phyloP scores from a whole-genome alignment of 768 basidiomycete genomes.

The Flagelloscypha sp. region DNA sequence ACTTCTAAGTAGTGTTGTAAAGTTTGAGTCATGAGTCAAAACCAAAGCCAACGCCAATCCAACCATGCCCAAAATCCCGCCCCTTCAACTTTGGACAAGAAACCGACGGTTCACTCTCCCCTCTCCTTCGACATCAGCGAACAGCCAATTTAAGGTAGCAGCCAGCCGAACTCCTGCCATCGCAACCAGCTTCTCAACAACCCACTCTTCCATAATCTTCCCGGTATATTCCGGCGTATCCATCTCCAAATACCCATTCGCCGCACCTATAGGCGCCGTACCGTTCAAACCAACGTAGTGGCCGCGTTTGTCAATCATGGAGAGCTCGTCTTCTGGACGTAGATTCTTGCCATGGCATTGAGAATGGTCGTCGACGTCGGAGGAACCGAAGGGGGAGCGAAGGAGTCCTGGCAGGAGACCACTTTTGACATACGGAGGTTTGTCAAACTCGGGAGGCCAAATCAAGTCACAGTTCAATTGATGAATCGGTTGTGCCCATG shows the following conservation, averaged over 20 bases:
- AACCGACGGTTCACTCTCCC: too few species aligned
- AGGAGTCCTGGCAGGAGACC: not conserved
- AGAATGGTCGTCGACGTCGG: not conserved
- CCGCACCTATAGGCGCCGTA: slow-evolving; percentile 2
- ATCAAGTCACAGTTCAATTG: slow-evolving; percentile 74
- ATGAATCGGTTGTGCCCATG: slow-evolving; percentile 71
- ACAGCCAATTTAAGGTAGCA: slow-evolving; percentile 71
- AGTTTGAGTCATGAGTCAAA: too few species aligned
- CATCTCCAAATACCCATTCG: slow-evolving; percentile 51
- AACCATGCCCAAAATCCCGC: too few species aligned
- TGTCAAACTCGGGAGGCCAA: slow-evolving; percentile 68
- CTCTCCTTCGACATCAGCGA: slow-evolving; percentile 29
- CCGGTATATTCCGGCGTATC: slow-evolving; percentile 78
- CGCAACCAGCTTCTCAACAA: slow-evolving; percentile 76
- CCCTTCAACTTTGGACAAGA: too few species aligned
- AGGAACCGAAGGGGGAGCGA: slow-evolving; percentile 2
- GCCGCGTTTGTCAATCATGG: slow-evolving; percentile 9
- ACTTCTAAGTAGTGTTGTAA: too few species aligned
- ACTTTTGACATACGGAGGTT: slow-evolving; percentile 28
- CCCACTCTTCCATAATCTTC: slow-evolving; percentile 51
- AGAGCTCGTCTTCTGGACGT: slow-evolving; percentile 5
- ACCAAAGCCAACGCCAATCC: too few species aligned
- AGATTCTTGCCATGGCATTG: not conserved
- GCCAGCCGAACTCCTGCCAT: slow-evolving; percentile 82
- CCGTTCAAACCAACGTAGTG: slow-evolving; percentile 8